Evolutionary conservation across 805 yeast species (phyloP).

Genomic region (Suhomyces sp.): DNA sequence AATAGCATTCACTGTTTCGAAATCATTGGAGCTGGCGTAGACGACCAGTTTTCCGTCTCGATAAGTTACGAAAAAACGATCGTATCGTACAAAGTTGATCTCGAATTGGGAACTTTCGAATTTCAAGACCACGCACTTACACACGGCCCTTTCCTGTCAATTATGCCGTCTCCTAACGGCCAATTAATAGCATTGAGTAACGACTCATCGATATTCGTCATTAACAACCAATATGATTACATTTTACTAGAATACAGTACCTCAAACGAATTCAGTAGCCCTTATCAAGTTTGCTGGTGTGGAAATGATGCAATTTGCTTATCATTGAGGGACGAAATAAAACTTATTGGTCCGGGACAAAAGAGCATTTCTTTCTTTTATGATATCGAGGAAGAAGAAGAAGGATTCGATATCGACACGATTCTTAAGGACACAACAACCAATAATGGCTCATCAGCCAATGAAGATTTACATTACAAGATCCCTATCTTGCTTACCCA

Average conservation of each 20-base stretch:
- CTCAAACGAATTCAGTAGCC: slow-evolving; percentile 36
- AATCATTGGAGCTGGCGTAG: slow-evolving; percentile 9
- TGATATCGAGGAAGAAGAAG: slow-evolving; percentile 24
- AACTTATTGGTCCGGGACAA: slow-evolving; percentile 69
- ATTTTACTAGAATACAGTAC: slow-evolving; percentile 44
- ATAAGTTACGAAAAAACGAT: slow-evolving; percentile 29
- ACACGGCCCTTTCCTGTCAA: slow-evolving; percentile 47
- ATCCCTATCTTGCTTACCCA: slow-evolving; percentile 49
- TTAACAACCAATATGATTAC: slow-evolving; percentile 45
- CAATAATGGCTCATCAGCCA: not conserved
- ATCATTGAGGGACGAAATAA: slow-evolving; percentile 60
- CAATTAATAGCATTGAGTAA: slow-evolving; percentile 52
- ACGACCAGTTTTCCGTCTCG: slow-evolving; percentile 10
- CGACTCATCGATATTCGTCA: slow-evolving; percentile 45
- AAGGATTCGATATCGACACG: slow-evolving; percentile 29
- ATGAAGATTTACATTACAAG: slow-evolving; percentile 23
- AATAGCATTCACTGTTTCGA: slow-evolving; percentile 21
- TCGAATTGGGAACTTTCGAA: slow-evolving; percentile 20
- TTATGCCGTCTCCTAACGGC: slow-evolving; percentile 52
- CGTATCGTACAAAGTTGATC: slow-evolving; percentile 23
- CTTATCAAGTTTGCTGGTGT: slow-evolving; percentile 70
- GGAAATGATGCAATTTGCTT: slow-evolving; percentile 77
- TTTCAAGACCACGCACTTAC: slow-evolving; percentile 38
- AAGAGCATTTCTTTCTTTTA: slow-evolving; percentile 54
- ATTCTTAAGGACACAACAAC: slow-evolving; percentile 11